phyloP scores from a whole-genome alignment of 768 basidiomycete genomes.

The Rhizopogon vesiculosus region DNA sequence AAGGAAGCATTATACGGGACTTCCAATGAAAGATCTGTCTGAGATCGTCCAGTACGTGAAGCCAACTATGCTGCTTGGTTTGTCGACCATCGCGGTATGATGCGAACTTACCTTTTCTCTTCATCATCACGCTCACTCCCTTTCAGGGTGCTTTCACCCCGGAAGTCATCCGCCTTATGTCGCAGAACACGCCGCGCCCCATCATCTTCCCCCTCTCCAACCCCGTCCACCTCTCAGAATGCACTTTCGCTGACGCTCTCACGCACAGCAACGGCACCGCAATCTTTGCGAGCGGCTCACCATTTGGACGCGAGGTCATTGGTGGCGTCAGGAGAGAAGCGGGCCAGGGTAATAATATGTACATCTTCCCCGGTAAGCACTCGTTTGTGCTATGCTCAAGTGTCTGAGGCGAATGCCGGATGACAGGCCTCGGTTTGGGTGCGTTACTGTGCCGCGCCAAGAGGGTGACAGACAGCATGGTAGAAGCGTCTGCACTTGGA shows the following conservation, averaged over 20 bases:
- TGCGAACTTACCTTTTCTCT: background rate
- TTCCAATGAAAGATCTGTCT: constrained; percentile 67
- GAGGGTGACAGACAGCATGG: constrained; percentile 79
- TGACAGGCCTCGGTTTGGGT: constrained; percentile 66
- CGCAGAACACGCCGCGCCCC: constrained; percentile 71
- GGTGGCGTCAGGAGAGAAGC: constrained; percentile 58
- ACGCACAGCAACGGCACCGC: constrained; percentile 66
- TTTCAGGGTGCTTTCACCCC: constrained; percentile 67
- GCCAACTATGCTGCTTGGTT: constrained; percentile 85
- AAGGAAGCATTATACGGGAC: constrained; percentile 72
- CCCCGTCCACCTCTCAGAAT: constrained; percentile 78
- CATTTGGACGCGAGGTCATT: constrained; percentile 65
- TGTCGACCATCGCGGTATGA: constrained; percentile 72
- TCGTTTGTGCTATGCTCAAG: background rate
- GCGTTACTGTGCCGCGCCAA: constrained; percentile 66
- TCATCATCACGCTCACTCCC: background rate
- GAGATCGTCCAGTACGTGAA: constrained; percentile 78
- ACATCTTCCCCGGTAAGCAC: constrained; percentile 62
- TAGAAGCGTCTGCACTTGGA: constrained; percentile 82
- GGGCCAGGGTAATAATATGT: constrained; percentile 96
- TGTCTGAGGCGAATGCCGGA: background rate
- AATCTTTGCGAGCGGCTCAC: constrained; percentile 86
- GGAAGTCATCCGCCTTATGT: constrained; percentile 71
- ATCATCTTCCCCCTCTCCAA: constrained; percentile 94
- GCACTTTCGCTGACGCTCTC: constrained; percentile 74